These are phyloP conservation scores for Huntiella decipiens DNA, from an alignment of 2,329 filamentous ascomycete genomes.

Conservation along the genomic window DNA sequence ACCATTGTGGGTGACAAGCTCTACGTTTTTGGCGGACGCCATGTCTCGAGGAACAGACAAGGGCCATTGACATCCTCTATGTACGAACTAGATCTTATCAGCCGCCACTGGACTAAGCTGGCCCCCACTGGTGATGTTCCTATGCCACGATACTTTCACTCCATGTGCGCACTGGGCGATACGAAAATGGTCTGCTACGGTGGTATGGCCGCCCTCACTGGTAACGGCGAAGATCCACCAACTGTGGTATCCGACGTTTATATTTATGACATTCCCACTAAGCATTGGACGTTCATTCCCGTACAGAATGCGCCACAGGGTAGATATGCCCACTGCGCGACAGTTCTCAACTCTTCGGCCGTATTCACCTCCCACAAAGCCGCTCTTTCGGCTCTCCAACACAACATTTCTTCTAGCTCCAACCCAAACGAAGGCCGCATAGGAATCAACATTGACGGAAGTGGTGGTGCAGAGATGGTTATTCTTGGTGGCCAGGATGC, in stretches of 20 bases:
- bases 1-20: slow-evolving; percentile 90
- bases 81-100: slow-evolving; percentile 82
- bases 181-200: slow-evolving; percentile 96
- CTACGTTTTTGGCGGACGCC: slow-evolving; percentile 86
- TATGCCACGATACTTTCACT: slow-evolving; percentile 89
- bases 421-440: slow-evolving; percentile 76
- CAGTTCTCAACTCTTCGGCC: slow-evolving; percentile 73
- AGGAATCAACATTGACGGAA: slow-evolving; percentile 74
- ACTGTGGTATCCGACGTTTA: slow-evolving; percentile 97
- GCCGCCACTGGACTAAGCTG: slow-evolving; percentile 81
- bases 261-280: slow-evolving; percentile 72
- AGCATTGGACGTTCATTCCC: slow-evolving; percentile 68
- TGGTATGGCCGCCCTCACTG: slow-evolving; percentile 58
- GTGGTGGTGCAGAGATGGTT: slow-evolving; percentile 89
- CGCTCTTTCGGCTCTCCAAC: slow-evolving; percentile 68
- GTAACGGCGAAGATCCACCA: slow-evolving; percentile 45
- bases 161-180: slow-evolving; percentile 80
- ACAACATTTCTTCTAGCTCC: slow-evolving; percentile 58
- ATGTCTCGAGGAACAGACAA: slow-evolving; percentile 67
- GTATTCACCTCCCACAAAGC: slow-evolving; percentile 71
- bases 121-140: slow-evolving; percentile 72
- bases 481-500: slow-evolving; percentile 93
- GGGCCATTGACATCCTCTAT: slow-evolving; percentile 69
- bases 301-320: slow-evolving; percentile 74
- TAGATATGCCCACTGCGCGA: slow-evolving; percentile 89